These are phyloP conservation scores for thale cress (Arabidopsis thaliana) DNA, from an alignment of 345 rosid genomes.

Conservation along the genomic window TAIR10.1 NC_003076.8:2572001-2572500, in stretches of 20 bases:
- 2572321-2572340: constrained; percentile 6
- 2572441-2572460: constrained; percentile 21
- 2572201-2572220: constrained; percentile 77
- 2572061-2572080: constrained; percentile 50
- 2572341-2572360: background rate
- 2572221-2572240: constrained; percentile 81
- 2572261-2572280: constrained; percentile 11
- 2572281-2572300: background rate
- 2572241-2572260: background rate
- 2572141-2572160: constrained; percentile 55
- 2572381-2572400: background rate
- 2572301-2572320: background rate
- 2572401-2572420: background rate
- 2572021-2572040: constrained; percentile 16
- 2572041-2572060: background rate
- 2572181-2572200: constrained; percentile 71
- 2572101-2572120: constrained; percentile 61
- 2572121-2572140: constrained; percentile 64
- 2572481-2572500: constrained; percentile 72
- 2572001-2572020: constrained; percentile 38
- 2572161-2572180: constrained; percentile 59
- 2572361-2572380: background rate
- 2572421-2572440: background rate
- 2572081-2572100: background rate
- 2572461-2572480: constrained; percentile 75